phyloP scores from a whole-genome alignment of 2,329 filamentous ascomycete species.

The Ilyonectria mors-panacis region DNA sequence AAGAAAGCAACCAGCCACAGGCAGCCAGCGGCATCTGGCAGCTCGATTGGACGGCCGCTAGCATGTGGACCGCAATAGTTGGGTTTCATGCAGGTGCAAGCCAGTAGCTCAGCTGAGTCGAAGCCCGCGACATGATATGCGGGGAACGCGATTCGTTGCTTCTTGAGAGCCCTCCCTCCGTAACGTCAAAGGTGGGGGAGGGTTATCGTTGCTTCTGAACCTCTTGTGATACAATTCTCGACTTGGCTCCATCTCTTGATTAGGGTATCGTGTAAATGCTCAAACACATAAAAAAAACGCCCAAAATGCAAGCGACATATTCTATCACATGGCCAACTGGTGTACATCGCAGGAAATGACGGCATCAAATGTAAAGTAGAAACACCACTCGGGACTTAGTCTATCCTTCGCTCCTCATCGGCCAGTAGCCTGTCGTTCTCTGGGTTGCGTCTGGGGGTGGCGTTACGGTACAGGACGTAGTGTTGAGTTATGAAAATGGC shows the following conservation, averaged over 20 bases:
- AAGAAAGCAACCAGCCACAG: not conserved
- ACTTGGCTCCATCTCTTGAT: slow-evolving; percentile 8
- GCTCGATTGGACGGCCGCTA: not conserved
- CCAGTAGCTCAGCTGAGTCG: slow-evolving; percentile 4
- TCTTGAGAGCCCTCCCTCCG: not conserved
- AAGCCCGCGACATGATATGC: slow-evolving; percentile 1
- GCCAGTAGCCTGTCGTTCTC: slow-evolving; percentile 49
- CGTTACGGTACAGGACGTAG: slow-evolving; percentile 78
- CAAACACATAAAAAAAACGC: slow-evolving; percentile 16
- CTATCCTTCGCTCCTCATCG: slow-evolving; percentile 48
- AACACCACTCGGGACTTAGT: slow-evolving; percentile 25
- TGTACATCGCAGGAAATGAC: not conserved
- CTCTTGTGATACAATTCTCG: slow-evolving; percentile 15
- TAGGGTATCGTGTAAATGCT: slow-evolving; percentile 19
- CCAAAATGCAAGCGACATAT: not conserved
- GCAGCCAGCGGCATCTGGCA: not conserved
- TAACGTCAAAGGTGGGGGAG: slow-evolving; percentile 7
- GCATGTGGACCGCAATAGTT: not conserved
- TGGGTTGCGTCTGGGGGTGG: slow-evolving; percentile 26
- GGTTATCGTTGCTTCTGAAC: not conserved
- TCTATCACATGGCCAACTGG: slow-evolving; percentile 13
- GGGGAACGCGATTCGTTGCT: slow-evolving; percentile 1
- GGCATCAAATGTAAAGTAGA: not conserved
- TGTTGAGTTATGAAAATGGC: slow-evolving; percentile 90
- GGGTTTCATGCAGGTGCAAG: not conserved